Percentiles rank a stretch among this genome's conserved stretches.
Evolutionary conservation across 176 grass and related monocot genomes (phyloP).

Genomic region (Carex littledalei): DNA sequence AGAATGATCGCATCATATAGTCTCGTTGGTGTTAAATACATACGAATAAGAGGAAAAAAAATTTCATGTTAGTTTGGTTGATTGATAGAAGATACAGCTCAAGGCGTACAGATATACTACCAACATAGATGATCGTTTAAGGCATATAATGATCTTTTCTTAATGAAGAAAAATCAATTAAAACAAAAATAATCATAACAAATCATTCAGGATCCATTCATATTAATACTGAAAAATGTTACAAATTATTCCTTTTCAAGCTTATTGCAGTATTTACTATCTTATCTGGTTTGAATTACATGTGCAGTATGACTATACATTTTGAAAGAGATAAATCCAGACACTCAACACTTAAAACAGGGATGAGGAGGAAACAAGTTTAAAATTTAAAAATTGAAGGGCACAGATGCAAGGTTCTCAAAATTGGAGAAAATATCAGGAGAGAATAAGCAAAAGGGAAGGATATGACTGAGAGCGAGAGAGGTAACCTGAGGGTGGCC

Average conservation of each 20-base stretch:
- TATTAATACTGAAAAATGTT: neutral
- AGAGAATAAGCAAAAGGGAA: neutral
- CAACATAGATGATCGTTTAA: neutral
- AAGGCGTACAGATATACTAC: neutral
- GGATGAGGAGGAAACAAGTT: neutral
- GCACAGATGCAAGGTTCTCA: neutral
- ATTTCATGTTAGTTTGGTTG: neutral
- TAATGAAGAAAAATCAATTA: neutral
- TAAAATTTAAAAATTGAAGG: neutral
- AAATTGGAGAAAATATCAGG: neutral
- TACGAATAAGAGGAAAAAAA: neutral
- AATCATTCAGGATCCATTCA: neutral
- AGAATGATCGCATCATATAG: neutral
- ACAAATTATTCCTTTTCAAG: neutral
- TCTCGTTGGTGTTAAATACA: neutral
- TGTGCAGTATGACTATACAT: neutral
- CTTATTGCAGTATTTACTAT: neutral
- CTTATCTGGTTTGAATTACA: neutral
- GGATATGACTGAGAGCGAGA: neutral
- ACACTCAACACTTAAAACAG: neutral
- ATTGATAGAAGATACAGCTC: neutral
- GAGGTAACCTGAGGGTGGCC: slow-evolving; percentile 37
- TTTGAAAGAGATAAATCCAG: neutral
- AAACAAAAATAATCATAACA: neutral
- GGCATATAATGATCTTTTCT: neutral